A percentile compares a stretch with the other conserved stretches of the same genome.
Evolutionary conservation across 495 filamentous ascomycete genomes (phyloP).

Genomic region (Tuber indicum): DNA sequence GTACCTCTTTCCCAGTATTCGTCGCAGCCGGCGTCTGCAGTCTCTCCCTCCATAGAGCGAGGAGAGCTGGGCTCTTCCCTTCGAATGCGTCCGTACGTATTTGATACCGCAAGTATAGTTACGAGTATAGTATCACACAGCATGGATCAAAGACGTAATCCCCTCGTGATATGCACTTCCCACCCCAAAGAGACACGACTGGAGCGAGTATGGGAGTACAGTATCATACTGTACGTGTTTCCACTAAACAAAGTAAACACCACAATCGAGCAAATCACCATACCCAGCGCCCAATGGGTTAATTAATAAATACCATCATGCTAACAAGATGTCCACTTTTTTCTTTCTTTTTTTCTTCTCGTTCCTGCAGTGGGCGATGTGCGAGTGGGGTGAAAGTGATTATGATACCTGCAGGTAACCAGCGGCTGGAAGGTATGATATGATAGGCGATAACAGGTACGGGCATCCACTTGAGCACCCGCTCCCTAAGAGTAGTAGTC

Average conservation of each 20-base stretch:
- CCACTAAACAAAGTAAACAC: not conserved
- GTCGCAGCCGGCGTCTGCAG: no score
- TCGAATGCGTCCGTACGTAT: not conserved
- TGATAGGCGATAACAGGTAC: not conserved
- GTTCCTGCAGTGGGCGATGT: not conserved
- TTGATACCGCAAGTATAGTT: no score
- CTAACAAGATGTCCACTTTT: not conserved
- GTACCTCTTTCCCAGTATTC: not conserved
- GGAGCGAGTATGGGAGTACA: no score
- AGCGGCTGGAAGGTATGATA: no score
- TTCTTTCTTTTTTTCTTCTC: no score
- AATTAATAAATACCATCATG: not conserved
- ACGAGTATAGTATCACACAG: no score
- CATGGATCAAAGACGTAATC: no score
- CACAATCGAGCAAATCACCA: not conserved
- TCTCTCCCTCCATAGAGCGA: no score
- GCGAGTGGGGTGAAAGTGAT: no score
- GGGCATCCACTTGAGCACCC: not conserved
- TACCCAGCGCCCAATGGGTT: not conserved
- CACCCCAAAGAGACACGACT: not conserved
- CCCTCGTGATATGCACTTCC: not conserved
- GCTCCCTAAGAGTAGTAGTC: no score
- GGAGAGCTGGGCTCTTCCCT: not conserved
- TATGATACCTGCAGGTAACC: no score
- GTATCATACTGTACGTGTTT: not conserved